Conservation (phyloP, 169 alveolate genomes). For the Plasmodium blacklocki region DNA sequence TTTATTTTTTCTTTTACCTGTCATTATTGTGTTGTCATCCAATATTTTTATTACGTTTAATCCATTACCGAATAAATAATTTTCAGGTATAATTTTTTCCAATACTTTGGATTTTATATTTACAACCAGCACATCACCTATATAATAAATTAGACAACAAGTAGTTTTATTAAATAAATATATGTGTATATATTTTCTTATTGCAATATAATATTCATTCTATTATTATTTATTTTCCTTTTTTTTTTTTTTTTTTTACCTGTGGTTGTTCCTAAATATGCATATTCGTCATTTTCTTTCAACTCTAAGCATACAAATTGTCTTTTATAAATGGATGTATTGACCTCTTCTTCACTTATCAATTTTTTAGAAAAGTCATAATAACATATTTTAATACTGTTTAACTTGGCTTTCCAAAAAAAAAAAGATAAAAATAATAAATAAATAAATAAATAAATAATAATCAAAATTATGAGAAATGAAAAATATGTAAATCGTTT, state of each 20-base stretch:
- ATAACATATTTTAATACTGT: slow-evolving; percentile 62
- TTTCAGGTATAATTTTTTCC: slow-evolving; percentile 68
- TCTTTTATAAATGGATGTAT: slow-evolving; percentile 68
- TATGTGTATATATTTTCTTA: not conserved
- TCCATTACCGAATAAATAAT: slow-evolving; percentile 70
- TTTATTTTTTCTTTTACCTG: slow-evolving; percentile 25
- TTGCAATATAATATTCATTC: too few species aligned
- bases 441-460: not conserved
- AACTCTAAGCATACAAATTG: slow-evolving; percentile 56
- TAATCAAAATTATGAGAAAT: too few species aligned
- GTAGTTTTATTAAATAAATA: not conserved
- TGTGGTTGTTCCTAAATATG: slow-evolving; percentile 68
- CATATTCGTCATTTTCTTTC: slow-evolving; percentile 69
- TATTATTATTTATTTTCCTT: not conserved
- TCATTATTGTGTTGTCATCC: slow-evolving; percentile 49
- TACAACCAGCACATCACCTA: slow-evolving; percentile 62
- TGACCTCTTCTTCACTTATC: slow-evolving; percentile 68
- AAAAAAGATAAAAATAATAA: too few species aligned
- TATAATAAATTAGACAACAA: not conserved
- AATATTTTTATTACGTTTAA: slow-evolving; percentile 56
- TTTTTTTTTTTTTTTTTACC: slow-evolving; percentile 8
- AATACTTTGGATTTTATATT: slow-evolving; percentile 60
- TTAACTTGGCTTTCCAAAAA: slow-evolving; percentile 32
- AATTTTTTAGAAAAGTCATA: slow-evolving; percentile 59
- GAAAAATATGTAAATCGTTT: not conserved